Evolutionary conservation across 2,329 filamentous ascomycete species (phyloP).

Genomic region (Fusarium sambucinum): DNA sequence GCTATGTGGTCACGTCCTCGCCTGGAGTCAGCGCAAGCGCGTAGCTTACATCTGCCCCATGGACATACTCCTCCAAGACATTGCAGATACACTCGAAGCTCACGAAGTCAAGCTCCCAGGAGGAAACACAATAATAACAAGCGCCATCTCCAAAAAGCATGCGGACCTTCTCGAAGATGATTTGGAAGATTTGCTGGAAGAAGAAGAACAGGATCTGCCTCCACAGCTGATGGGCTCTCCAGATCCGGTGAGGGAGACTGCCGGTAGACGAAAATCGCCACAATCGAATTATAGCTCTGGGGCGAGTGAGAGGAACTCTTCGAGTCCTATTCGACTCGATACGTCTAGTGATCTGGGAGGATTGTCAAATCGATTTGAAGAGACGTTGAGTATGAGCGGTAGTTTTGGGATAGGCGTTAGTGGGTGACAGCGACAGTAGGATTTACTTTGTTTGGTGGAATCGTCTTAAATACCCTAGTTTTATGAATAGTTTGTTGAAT

Average conservation of each 20-base stretch:
- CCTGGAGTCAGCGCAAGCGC: constrained; percentile 83
- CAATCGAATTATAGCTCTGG: constrained; percentile 24
- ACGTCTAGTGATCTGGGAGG: constrained; percentile 47
- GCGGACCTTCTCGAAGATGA: constrained; percentile 41
- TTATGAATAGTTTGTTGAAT: constrained; percentile 2
- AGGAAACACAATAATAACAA: constrained; percentile 58
- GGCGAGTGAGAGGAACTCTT: constrained; percentile 41
- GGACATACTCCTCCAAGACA: constrained; percentile 89
- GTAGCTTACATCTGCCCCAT: constrained; percentile 95
- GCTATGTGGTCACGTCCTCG: constrained; percentile 90
- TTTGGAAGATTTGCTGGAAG: constrained; percentile 48
- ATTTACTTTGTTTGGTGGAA: constrained; percentile 2
- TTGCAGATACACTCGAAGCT: constrained; percentile 81
- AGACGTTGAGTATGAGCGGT: constrained; percentile 49
- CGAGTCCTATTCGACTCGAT: constrained; percentile 48
- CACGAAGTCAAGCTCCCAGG: constrained; percentile 78
- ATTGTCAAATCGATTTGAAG: constrained; percentile 50
- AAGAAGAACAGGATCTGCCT: constrained; percentile 45
- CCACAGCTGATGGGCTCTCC: constrained; percentile 23
- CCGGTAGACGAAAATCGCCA: constrained; percentile 13
- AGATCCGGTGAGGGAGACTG: constrained; percentile 12
- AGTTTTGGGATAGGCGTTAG: constrained; percentile 50
- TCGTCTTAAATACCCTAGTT: constrained; percentile 32
- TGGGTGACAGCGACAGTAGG: constrained; percentile 34
- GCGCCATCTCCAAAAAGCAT: constrained; percentile 20